Base-by-base conservation (phyloP, 2,329 filamentous ascomycete species). In the Talaromyces albobiverticillius region DNA sequence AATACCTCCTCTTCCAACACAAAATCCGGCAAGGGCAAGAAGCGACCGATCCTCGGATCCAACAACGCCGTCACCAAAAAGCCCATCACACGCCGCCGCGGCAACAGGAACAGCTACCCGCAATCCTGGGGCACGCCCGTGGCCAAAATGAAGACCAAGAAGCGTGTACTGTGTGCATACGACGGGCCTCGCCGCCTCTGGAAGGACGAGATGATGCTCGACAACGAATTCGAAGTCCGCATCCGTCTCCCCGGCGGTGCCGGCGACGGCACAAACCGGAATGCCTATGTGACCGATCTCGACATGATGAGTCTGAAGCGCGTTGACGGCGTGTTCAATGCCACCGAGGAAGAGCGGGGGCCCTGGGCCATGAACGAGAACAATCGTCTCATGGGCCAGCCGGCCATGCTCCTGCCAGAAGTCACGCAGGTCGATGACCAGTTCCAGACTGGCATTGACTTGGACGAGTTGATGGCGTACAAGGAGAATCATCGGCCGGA, bases 131-230 rank as follows among this genome's bases (percentile, higher is more conserved):
- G 94, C 50, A 94, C 92, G 64, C 84, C 92, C 59, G 86, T 89
- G 65, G 88, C 90, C 65, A 91, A 94, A 77, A 96, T 97, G 90
- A 95, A 89, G 68, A 95, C 95, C 84, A 96, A 95, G 84, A 96
- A 96, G 83, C 89, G 94, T 25, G 90, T 96, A 53, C 80, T 97
- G 65, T 90, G 90, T 60, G 89, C 95, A 18, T 99, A 95, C 65
- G 91, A 97, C 67, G 94, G 94, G 0, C 82, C 82, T 14, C 85
- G 92, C 51, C 86, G 93, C 40, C 81, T 99, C 47, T 94, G 89
- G 82, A 97, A 97, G 78, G 94, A 99, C 68, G 94, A 99, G 74
- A 94, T 97, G 90, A 95, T 96, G 91, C 85, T 99, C 47, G 90
- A 92, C 62, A 91, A 89, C 14, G 91, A 96, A 64, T 92, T 94